Evolutionary conservation across 139 green algal genomes (phyloP).

Genomic region (Micractinium conductrix): DNA sequence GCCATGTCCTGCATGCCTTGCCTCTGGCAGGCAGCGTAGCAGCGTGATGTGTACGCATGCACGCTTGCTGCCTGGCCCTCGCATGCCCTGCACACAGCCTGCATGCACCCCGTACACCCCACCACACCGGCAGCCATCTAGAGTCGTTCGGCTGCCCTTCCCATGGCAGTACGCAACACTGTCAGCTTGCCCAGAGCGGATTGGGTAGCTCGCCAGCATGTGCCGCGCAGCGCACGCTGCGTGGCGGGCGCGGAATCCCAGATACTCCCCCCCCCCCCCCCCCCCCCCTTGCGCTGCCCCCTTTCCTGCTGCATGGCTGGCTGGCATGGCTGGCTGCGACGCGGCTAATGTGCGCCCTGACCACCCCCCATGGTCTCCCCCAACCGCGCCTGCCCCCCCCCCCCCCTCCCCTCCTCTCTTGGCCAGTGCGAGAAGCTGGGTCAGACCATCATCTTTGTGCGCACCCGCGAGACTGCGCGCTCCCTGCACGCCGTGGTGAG

Average conservation of each 20-base stretch:
- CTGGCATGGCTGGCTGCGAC: neutral
- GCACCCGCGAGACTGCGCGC: constrained; percentile 70
- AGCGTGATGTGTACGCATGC: too few relatives aligned
- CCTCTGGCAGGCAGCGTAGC: too few relatives aligned
- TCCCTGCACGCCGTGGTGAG: constrained; percentile 44
- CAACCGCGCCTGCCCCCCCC: neutral
- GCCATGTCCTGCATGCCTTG: too few relatives aligned
- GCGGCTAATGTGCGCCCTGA: neutral
- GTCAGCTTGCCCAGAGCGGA: neutral
- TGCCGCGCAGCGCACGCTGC: neutral
- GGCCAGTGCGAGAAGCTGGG: constrained; percentile 92
- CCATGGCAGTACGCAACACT: neutral
- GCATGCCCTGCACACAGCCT: too few relatives aligned
- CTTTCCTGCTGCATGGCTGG: too few relatives aligned
- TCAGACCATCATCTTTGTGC: constrained; percentile 99
- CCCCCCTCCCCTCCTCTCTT: neutral
- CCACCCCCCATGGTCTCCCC: neutral
- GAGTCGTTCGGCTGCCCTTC: neutral
- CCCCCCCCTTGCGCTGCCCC: neutral
- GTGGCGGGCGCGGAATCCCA: neutral
- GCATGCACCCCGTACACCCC: too few relatives aligned
- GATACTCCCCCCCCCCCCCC: neutral
- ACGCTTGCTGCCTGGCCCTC: too few relatives aligned
- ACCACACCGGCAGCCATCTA: neutral
- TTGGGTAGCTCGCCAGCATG: neutral